Evolutionary conservation across 306 rosid genomes (phyloP), one percentile per base, ranked within the genome.

Genomic region (Rosa persica): DNA sequence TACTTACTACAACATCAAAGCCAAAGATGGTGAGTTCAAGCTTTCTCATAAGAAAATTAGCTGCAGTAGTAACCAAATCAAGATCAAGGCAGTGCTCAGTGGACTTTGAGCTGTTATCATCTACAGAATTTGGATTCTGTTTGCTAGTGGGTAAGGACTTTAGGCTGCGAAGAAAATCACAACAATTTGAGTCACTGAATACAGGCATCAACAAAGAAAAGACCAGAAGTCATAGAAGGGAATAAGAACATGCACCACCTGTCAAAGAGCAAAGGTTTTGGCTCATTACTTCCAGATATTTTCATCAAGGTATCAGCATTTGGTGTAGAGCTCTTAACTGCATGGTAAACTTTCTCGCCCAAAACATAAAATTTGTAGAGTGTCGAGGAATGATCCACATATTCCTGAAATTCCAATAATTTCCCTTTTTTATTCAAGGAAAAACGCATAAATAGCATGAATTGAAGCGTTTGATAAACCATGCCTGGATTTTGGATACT

Each of bases 321-420:
- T 52, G 98, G 98, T 42, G 87, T 92, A 30, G 97, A 95, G 87
- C 80, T 95, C 89, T 88, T 92, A 67, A 90, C 89, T n/a, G 97
- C 98, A 85, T 89, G 43, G 84, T 91, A 95, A 72, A 80, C 72
- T 78, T 92, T 86, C 70, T 91, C 97, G 2, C 96, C 98, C 86
- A 92, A 82, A 67, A 92, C 87, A 48, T 95, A 95, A 75, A 92
- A 90, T 76, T 95, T 91, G 87, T 90, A 92, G 86, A 92, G 80
- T 15, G 87, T 92, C 8, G 98, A 92, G 42, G 97, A 95, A 84
- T 95, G 98, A 73, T 91, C 92, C 86, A 95, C 97, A 16, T 95
- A 95, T 86, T 92, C 98, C 89, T 92, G 89, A 80, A 88, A 25
- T 75, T 74, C 62, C 76, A 77, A 20, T 25, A 8, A 40, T 20